Evolutionary conservation across 345 rosid species (phyloP).

Genomic region (Theobroma cacao): DNA sequence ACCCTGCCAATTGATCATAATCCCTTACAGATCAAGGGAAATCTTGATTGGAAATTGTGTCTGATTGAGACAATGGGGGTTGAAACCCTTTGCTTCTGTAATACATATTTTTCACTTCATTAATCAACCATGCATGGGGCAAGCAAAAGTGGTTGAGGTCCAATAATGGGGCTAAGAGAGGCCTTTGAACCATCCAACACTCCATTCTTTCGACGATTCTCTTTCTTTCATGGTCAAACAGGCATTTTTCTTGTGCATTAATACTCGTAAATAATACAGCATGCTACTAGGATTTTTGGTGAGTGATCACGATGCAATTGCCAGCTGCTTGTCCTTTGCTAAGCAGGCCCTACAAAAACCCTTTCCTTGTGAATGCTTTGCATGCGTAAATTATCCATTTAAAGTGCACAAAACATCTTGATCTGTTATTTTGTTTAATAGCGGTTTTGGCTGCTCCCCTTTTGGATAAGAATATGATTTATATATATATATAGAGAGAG

Average conservation of each 20-base stretch:
- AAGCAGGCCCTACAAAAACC: no score
- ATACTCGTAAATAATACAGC: no score
- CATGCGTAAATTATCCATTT: neutral
- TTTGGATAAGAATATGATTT: neutral
- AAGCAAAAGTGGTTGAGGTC: neutral
- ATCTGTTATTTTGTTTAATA: neutral
- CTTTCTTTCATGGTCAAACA: no score
- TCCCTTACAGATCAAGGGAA: neutral
- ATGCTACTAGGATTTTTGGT: no score
- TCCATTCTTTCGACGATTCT: neutral
- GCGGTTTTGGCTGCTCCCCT: neutral
- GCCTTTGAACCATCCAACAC: neutral
- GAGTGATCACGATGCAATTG: no score
- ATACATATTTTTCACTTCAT: neutral
- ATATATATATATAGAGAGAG: no score
- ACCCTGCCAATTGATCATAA: no score
- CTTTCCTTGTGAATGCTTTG: neutral
- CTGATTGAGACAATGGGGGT: neutral
- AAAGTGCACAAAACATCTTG: neutral
- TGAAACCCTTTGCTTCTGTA: neutral
- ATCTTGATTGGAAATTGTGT: neutral
- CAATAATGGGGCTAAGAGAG: neutral
- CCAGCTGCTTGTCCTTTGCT: no score
- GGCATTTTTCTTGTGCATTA: no score
- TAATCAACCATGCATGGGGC: neutral